Evolutionary conservation across 306 rosid species (phyloP), one percentile per base, ranked within the genome.

Genomic region (Cyamopsis tetragonoloba): DNA sequence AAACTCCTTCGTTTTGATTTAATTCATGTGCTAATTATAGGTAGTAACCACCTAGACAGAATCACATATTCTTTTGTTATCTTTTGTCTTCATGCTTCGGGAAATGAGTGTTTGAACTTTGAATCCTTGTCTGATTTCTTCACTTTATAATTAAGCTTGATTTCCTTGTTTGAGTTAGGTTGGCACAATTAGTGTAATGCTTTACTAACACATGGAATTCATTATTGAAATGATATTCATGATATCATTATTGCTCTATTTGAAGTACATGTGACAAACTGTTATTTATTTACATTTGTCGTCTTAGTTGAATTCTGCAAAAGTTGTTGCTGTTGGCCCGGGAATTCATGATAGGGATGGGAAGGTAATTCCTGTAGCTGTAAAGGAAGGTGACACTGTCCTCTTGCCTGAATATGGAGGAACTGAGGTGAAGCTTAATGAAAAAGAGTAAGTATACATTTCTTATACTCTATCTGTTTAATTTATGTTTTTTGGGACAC

Each of bases 391-490:
- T 34, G 92, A 86, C 57, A 82, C 85, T 13, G 89, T 88, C 56
- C 89, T 88, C 24, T 79, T 88, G 41, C 92, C 89, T 46, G 85
- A 88, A 58, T 86, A 82, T 27, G 92, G 96, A 41, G 92, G 92
- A 64, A 71, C 83, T 42, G 85, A 84, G 68, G 88, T 88, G 66
- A 88, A 84, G 82, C 96, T 88, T 24, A 62, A 82, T 24, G 80
- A 88, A 10, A 86, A 84, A 75, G 86, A 85, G 91, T 85, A 85
- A 42, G 82, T 72, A 19, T 66, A 24, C 48, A 4, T 24, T 10
- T 20, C 20, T 50, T 27, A 31, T 13, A 10, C 17, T 0, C 7
- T n/a, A n/a, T n/a, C n/a, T n/a, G n/a, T 22, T 49, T 22, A 14
- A 4, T 22, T 4, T 49, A 49, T 22, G 0, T 13, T 27, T 19